Evolutionary conservation across 257 asterid species (phyloP).

Genomic region (Thymus quinquecostatus): DNA sequence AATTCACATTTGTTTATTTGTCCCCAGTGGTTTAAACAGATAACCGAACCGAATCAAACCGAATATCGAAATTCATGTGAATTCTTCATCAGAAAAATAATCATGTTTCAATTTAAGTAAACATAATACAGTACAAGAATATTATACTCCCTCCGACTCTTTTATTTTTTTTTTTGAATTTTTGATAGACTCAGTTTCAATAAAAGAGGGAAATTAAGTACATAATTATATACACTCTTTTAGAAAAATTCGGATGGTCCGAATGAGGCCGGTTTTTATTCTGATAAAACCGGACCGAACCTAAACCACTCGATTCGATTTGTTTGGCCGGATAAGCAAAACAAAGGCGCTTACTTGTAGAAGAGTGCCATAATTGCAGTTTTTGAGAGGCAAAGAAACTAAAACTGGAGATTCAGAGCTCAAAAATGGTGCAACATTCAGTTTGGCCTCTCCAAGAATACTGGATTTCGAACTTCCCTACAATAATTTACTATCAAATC

Average conservation of each 20-base stretch:
- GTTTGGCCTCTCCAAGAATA: constrained; percentile 47
- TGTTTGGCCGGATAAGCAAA: neutral
- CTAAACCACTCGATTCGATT: neutral
- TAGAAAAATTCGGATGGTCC: neutral
- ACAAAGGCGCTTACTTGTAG: constrained; percentile 40
- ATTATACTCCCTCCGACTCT: too few relatives aligned
- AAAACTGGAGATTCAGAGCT: constrained; percentile 36
- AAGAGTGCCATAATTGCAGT: constrained; percentile 42
- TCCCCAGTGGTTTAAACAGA: too few relatives aligned
- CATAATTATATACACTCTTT: neutral
- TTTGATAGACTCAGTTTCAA: neutral
- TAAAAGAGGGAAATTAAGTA: neutral
- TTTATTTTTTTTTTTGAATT: too few relatives aligned
- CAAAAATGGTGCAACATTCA: constrained; percentile 40
- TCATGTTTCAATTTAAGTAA: too few relatives aligned
- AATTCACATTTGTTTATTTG: neutral
- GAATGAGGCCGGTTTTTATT: neutral
- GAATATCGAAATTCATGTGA: too few relatives aligned
- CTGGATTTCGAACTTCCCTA: constrained; percentile 50
- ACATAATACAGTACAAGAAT: too few relatives aligned
- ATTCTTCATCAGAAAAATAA: too few relatives aligned
- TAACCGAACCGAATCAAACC: too few relatives aligned
- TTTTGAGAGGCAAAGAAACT: constrained; percentile 49
- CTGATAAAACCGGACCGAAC: neutral
- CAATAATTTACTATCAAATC: neutral